These are phyloP conservation scores for Proliferodiscus dingleyae DNA, from an alignment of 2,329 filamentous ascomycete species.

Conservation along the genomic window DNA sequence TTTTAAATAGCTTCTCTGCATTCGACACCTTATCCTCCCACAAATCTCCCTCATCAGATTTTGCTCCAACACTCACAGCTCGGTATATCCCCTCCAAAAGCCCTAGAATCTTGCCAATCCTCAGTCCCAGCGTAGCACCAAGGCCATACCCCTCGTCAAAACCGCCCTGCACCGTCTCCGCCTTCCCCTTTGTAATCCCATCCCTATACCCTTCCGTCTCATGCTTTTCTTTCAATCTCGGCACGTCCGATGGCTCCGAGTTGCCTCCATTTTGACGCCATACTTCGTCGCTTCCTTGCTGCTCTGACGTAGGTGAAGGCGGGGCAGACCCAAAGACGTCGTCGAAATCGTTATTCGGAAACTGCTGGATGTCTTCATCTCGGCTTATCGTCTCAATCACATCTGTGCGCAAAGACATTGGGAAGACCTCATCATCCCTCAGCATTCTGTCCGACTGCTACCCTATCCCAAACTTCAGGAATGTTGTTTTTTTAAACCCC, in stretches of 20 bases:
- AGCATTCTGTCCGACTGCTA: slow-evolving; percentile 2
- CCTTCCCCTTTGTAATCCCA: slow-evolving; percentile 73
- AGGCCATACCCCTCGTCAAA: slow-evolving; percentile 90
- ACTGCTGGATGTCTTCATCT: neutral
- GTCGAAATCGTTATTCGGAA: slow-evolving; percentile 26
- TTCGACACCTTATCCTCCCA: slow-evolving; percentile 20
- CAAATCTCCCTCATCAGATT: too few species aligned
- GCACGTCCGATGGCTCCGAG: slow-evolving; percentile 28
- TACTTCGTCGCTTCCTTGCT: too few species aligned
- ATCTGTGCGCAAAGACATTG: slow-evolving; percentile 1
- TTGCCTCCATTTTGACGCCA: too few species aligned
- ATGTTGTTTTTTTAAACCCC: too few species aligned
- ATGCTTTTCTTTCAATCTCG: slow-evolving; percentile 30
- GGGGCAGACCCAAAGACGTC: slow-evolving; percentile 32
- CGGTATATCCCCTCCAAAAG: slow-evolving; percentile 66
- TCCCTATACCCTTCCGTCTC: slow-evolving; percentile 83
- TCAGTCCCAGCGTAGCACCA: slow-evolving; percentile 73
- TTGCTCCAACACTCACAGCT: slow-evolving; percentile 40
- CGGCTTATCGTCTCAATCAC: neutral
- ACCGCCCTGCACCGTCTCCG: slow-evolving; percentile 70
- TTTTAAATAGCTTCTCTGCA: slow-evolving; percentile 35
- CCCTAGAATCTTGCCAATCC: slow-evolving; percentile 71
- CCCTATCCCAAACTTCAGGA: too few species aligned
- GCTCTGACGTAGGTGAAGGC: slow-evolving; percentile 20
- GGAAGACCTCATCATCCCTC: slow-evolving; percentile 14